phyloP scores from a whole-genome alignment of 2,329 filamentous ascomycete species.

The Penicillium sp. region DNA sequence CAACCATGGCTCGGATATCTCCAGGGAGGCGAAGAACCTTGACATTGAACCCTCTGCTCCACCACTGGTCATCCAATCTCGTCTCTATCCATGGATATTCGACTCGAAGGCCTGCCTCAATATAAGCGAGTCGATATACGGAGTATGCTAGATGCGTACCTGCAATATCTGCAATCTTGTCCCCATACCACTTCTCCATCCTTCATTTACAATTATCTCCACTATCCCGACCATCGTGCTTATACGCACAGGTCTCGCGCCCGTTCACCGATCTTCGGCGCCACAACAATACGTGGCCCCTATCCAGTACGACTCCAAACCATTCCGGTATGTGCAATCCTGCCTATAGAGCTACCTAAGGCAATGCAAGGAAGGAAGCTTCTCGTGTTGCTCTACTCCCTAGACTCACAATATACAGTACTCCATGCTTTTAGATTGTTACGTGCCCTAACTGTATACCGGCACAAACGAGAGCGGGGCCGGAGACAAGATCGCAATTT shows the following conservation, averaged over 20 bases:
- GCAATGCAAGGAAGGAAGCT: conserved; percentile 6
- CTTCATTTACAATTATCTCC: background rate
- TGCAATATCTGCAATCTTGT: background rate
- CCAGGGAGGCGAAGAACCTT: background rate
- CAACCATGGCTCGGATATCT: conserved; percentile 3
- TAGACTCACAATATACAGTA: background rate
- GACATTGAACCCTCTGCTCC: background rate
- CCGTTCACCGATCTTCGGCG: background rate
- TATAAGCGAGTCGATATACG: background rate
- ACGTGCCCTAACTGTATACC: background rate
- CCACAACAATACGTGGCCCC: background rate
- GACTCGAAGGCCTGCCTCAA: background rate
- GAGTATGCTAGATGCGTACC: no score
- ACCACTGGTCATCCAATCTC: background rate
- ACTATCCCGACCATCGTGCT: background rate
- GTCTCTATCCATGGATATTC: no score
- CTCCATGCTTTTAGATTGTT: background rate
- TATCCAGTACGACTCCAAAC: background rate
- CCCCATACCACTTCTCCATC: background rate
- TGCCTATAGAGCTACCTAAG: background rate
- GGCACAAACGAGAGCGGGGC: conserved; percentile 8
- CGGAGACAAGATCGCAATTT: background rate
- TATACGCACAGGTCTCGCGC: background rate
- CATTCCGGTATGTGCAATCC: background rate
- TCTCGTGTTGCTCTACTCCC: background rate